These are phyloP conservation scores for Larix sibirica DNA, from an alignment of 83 land plant species.

Conservation along the genomic window DNA sequence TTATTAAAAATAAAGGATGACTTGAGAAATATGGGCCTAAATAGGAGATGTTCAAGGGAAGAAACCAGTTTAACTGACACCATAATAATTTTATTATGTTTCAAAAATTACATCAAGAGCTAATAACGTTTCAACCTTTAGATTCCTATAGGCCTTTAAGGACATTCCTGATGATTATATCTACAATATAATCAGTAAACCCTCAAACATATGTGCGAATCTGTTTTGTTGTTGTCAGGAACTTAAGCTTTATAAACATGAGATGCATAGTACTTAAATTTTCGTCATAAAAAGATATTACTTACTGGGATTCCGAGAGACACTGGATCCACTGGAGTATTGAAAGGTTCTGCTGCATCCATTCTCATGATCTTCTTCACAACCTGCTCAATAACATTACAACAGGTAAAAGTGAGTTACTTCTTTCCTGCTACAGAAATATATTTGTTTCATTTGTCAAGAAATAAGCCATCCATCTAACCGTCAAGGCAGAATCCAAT, in stretches of 20 bases:
- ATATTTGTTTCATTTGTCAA: background rate
- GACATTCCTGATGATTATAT: too few relatives aligned
- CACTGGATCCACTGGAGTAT: conserved; percentile 51
- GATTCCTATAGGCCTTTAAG: too few relatives aligned
- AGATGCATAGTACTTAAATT: background rate
- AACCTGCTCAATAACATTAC: conserved; percentile 11
- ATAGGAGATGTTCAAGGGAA: too few relatives aligned
- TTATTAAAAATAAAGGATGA: too few relatives aligned
- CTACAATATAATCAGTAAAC: background rate
- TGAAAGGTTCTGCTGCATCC: conserved; percentile 65
- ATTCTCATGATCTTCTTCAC: conserved; percentile 53
- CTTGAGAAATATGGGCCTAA: too few relatives aligned
- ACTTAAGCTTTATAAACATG: background rate
- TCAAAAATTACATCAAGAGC: too few relatives aligned
- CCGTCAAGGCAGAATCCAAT: conserved; percentile 8
- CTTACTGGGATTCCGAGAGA: conserved; percentile 13
- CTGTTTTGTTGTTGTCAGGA: background rate
- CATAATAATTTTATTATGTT: too few relatives aligned
- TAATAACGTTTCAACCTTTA: too few relatives aligned
- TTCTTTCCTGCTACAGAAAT: background rate
- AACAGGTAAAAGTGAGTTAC: background rate
- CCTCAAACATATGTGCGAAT: background rate
- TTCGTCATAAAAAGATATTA: background rate
- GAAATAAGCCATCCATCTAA: background rate
- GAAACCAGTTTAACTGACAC: too few relatives aligned